phyloP scores from a whole-genome alignment of 2,329 filamentous ascomycete species.

The Beauveria sp. region DNA sequence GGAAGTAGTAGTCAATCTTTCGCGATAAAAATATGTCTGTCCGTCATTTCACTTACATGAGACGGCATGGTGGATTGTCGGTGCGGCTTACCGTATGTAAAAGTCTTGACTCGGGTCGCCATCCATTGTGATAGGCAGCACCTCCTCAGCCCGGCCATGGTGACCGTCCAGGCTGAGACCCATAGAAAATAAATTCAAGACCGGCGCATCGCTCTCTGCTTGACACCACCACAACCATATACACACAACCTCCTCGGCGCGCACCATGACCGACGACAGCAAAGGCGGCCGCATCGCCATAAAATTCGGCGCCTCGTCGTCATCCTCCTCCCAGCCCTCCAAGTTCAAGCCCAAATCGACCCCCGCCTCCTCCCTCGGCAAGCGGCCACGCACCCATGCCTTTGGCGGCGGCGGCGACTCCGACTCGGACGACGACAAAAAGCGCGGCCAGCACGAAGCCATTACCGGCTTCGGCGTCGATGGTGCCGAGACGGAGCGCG shows the following conservation, averaged over 20 bases:
- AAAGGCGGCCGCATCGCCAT: slow-evolving; percentile 38
- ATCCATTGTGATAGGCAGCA: not conserved
- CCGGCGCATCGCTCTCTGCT: not conserved
- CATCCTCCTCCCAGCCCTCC: slow-evolving; percentile 23
- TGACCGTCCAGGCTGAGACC: not conserved
- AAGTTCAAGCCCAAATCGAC: slow-evolving; percentile 16
- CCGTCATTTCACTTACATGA: too few relatives aligned
- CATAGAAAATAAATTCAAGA: slow-evolving; percentile 7
- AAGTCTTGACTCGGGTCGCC: too few relatives aligned
- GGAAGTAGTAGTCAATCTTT: too few relatives aligned
- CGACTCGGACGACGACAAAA: slow-evolving; percentile 28
- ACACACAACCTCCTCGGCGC: not conserved
- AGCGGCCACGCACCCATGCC: slow-evolving; percentile 36
- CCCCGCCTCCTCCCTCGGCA: slow-evolving; percentile 39
- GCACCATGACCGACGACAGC: slow-evolving; percentile 30
- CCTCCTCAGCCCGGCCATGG: not conserved
- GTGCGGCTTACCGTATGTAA: too few relatives aligned
- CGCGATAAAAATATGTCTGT: too few relatives aligned
- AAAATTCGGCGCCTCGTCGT: slow-evolving; percentile 31
- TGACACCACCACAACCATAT: slow-evolving; percentile 2
- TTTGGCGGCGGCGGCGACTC: slow-evolving; percentile 35
- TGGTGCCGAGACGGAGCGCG: slow-evolving; percentile 31
- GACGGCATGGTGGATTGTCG: too few relatives aligned
- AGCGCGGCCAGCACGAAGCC: slow-evolving; percentile 30
- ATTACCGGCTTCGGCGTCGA: slow-evolving; percentile 45